These are phyloP conservation scores for Colletotrichum sp. DNA, from an alignment of 2,329 filamentous ascomycete species.

Conservation along the genomic window DNA sequence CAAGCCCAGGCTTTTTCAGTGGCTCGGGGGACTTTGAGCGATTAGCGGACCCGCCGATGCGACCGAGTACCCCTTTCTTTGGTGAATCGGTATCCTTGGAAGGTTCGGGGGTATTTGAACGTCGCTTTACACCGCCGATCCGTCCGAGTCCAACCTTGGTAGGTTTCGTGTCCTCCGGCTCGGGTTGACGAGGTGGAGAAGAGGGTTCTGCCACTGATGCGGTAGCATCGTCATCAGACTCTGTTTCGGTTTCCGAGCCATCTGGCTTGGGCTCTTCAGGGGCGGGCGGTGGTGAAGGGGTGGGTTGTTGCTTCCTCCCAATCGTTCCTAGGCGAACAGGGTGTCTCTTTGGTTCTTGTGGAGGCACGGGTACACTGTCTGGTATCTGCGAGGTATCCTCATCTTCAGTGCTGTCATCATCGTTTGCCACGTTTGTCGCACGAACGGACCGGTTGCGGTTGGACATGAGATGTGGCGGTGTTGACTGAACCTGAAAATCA, in stretches of 20 bases:
- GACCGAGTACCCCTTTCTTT: conserved; percentile 41
- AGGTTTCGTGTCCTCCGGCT: not conserved
- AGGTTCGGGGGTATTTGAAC: not conserved
- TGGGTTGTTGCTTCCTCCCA: conserved; percentile 35
- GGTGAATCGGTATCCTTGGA: conserved; percentile 27
- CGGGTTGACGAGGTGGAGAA: not conserved
- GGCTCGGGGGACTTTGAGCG: conserved; percentile 9
- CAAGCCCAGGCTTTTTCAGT: conserved; percentile 29
- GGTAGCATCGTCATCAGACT: conserved; percentile 36
- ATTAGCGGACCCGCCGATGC: conserved; percentile 41
- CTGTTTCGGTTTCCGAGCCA: conserved; percentile 50
- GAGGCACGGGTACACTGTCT: conserved; percentile 24
- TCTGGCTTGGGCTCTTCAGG: conserved; percentile 21
- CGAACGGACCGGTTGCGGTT: conserved; percentile 25
- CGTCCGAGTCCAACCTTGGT: not conserved
- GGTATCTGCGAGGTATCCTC: conserved; percentile 28
- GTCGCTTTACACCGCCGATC: not conserved
- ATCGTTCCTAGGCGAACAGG: conserved; percentile 38
- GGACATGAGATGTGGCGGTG: conserved; percentile 43
- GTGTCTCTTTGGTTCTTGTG: conserved; percentile 21
- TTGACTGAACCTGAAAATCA: conserved; percentile 57
- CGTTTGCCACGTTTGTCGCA: conserved; percentile 20
- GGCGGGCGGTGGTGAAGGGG: conserved; percentile 26
- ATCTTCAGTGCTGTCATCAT: conserved; percentile 37
- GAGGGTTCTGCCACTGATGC: not conserved